Evolutionary conservation across 2,329 filamentous ascomycete genomes (phyloP).

Genomic region (Fusarium mundagurra): DNA sequence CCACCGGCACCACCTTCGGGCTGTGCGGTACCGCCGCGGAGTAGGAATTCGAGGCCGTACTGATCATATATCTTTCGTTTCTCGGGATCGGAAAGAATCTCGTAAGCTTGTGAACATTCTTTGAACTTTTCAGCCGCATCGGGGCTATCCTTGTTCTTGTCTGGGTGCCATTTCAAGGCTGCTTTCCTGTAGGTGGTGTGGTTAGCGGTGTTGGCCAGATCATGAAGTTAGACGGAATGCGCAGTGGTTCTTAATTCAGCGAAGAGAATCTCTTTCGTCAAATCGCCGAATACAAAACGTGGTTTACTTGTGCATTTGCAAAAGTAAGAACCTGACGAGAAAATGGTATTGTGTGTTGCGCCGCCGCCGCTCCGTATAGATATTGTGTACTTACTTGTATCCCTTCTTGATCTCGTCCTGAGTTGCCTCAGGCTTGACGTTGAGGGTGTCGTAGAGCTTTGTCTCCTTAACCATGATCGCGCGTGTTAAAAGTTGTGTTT

Average conservation of each 20-base stretch:
- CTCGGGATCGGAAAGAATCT: constrained; percentile 96
- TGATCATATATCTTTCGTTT: constrained; percentile 97
- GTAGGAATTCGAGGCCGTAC: constrained; percentile 91
- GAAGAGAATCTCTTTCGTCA: neutral
- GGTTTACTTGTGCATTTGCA: neutral
- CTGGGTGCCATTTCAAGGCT: constrained; percentile 91
- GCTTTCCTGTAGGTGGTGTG: constrained; percentile 69
- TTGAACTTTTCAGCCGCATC: constrained; percentile 94
- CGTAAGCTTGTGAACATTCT: constrained; percentile 96
- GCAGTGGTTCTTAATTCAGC: neutral
- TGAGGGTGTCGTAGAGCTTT: constrained; percentile 90
- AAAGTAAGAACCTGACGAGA: neutral
- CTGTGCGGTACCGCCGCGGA: constrained; percentile 78
- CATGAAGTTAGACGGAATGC: neutral
- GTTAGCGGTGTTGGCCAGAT: constrained; percentile 47
- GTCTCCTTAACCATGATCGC: constrained; percentile 89
- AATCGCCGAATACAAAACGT: neutral
- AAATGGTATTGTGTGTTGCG: neutral
- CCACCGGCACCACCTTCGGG: constrained; percentile 67
- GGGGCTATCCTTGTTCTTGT: constrained; percentile 96
- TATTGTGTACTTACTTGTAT: constrained; percentile 72
- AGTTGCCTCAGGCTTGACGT: constrained; percentile 79
- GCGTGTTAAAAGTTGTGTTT: constrained; percentile 21
- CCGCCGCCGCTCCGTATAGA: neutral
- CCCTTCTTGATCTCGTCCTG: constrained; percentile 98